Evolutionary conservation across 1,284 basidiomycete species (phyloP).

Genomic region (Pseudomicrostroma phylloplanum): DNA sequence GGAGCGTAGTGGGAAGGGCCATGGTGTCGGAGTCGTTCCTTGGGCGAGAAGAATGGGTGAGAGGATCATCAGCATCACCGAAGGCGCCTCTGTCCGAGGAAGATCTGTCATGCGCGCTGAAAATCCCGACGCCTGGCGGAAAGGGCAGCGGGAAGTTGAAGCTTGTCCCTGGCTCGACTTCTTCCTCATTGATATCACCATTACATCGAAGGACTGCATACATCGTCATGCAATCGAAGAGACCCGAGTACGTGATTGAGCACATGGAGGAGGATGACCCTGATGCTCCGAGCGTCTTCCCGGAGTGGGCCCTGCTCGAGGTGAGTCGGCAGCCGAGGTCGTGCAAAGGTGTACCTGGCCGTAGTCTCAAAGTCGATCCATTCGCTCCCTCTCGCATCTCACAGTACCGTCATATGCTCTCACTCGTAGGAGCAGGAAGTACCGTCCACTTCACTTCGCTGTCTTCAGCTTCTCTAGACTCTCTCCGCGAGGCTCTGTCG

Average conservation of each 20-base stretch:
- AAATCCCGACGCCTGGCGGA: too few species aligned
- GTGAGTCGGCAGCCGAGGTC: constrained; percentile 7
- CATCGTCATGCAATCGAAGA: not conserved
- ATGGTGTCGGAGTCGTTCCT: not conserved
- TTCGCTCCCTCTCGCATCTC: constrained; percentile 1
- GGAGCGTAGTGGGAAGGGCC: too few species aligned
- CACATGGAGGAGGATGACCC: constrained; percentile 50
- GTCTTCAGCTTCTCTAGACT: constrained; percentile 63
- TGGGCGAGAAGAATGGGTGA: too few species aligned
- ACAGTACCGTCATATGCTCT: constrained; percentile 70
- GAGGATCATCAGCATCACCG: too few species aligned
- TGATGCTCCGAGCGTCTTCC: constrained; percentile 36
- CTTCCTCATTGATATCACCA: not conserved
- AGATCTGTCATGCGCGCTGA: too few species aligned
- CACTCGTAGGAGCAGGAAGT: constrained; percentile 63
- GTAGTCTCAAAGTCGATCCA: not conserved
- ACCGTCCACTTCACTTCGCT: constrained; percentile 77
- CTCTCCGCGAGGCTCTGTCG: constrained; percentile 57
- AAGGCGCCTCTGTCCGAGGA: too few species aligned
- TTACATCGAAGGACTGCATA: not conserved
- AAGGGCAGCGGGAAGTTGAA: too few species aligned
- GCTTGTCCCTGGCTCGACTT: not conserved
- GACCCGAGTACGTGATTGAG: constrained; percentile 48
- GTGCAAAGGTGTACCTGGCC: not conserved
- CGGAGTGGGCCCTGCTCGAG: constrained; percentile 47